phyloP scores from a whole-genome alignment of 805 yeast species.

The Wickerhamiella lipophila region DNA sequence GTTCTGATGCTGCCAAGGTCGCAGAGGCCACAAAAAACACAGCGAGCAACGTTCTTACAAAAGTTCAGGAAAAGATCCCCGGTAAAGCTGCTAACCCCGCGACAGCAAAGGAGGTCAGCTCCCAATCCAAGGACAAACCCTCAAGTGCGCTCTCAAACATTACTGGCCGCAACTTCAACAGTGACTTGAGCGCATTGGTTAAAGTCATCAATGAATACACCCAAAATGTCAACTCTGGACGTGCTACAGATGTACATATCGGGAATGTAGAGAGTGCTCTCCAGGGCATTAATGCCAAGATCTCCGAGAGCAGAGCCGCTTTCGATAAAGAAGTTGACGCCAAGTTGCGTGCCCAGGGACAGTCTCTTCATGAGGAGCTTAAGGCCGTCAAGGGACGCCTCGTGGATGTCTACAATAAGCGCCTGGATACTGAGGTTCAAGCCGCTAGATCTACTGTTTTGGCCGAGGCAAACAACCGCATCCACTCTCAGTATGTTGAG shows the following conservation, averaged over 20 bases:
- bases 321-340: constrained; percentile 10
- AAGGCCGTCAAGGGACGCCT: constrained; percentile 22
- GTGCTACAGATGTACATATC: constrained; percentile 28
- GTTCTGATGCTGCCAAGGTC: constrained; percentile 11
- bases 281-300: background rate
- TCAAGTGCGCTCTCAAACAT: constrained; percentile 14
- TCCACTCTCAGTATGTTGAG: constrained; percentile 51
- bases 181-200: constrained; percentile 20
- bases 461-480: constrained; percentile 61
- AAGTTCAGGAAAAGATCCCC: constrained; percentile 7
- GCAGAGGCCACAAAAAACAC: constrained; percentile 16
- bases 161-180: constrained; percentile 19
- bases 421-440: constrained; percentile 51
- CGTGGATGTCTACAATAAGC: constrained; percentile 40
- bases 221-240: constrained; percentile 17
- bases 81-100: background rate
- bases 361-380: constrained; percentile 24
- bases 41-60: constrained; percentile 15
- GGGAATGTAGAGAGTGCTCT: constrained; percentile 10
- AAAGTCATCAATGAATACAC: constrained; percentile 21
- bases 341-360: constrained; percentile 22
- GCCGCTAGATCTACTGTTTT: constrained; percentile 53
- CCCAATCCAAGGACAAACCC: background rate
- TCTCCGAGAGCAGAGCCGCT: constrained; percentile 12
- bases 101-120: background rate